Conservation (phyloP, 2,329 filamentous ascomycete species). For the Neonectria ditissima region DNA sequence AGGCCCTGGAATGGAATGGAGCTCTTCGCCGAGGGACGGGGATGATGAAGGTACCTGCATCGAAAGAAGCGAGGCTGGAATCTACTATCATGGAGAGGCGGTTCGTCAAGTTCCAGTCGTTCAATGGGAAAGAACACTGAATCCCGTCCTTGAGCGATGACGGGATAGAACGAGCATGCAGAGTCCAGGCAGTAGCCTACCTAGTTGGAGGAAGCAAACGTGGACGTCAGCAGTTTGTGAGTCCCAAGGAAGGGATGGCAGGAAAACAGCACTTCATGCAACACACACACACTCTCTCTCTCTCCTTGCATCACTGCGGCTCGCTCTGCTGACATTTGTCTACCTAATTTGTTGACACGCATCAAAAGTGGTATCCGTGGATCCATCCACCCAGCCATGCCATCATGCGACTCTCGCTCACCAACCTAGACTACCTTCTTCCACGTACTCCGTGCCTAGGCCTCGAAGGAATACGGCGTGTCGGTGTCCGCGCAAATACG, state of each 20-base stretch:
- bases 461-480: constrained; percentile 8
- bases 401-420: background rate
- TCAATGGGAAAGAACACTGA: background rate
- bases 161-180: background rate
- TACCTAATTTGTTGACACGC: background rate
- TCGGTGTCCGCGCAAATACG: background rate
- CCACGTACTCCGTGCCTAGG: constrained; percentile 1
- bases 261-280: background rate
- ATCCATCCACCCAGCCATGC: background rate
- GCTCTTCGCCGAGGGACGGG: background rate
- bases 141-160: background rate
- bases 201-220: constrained; percentile 5
- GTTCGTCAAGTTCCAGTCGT: background rate
- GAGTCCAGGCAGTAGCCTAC: background rate
- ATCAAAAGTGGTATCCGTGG: background rate
- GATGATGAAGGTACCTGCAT: too few species aligned
- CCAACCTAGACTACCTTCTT: background rate
- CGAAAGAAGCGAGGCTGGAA: background rate
- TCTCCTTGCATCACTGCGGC: constrained; percentile 17
- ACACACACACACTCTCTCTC: too few species aligned
- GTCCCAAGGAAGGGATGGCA: background rate
- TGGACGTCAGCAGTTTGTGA: constrained; percentile 1
- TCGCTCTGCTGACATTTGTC: background rate
- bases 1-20: constrained; percentile 19
- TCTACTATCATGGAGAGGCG: background rate